Conservation (phyloP, 176 grass and related monocot genomes). For the Oryza officinalis region DNA sequence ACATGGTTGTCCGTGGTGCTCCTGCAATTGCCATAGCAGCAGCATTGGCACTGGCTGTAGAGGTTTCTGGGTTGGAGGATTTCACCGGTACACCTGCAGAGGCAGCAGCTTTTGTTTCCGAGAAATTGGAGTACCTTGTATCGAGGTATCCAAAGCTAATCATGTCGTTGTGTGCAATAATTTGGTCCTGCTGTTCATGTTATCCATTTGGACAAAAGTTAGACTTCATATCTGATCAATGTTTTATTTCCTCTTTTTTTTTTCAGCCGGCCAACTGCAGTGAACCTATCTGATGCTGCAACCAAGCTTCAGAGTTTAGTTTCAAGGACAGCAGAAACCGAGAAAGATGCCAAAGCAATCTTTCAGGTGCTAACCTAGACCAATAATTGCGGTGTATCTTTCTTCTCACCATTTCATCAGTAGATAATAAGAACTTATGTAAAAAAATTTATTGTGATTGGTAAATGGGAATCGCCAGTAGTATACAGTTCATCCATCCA, state of each 20-base stretch:
- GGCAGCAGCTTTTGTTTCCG: conserved; percentile 68
- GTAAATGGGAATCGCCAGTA: neutral
- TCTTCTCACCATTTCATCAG: neutral
- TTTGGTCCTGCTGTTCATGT: no score
- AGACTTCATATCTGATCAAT: conserved; percentile 16
- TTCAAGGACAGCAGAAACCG: conserved; percentile 53
- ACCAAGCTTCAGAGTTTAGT: conserved; percentile 75
- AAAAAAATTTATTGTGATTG: neutral
- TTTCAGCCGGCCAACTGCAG: conserved; percentile 90
- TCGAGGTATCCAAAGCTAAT: conserved; percentile 59
- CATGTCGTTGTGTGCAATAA: no score
- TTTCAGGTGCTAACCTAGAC: conserved; percentile 66
- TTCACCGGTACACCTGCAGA: conserved; percentile 61
- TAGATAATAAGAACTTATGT: neutral
- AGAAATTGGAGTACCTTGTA: conserved; percentile 93
- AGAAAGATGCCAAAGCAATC: conserved; percentile 63
- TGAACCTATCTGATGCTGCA: conserved; percentile 87
- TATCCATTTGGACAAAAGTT: neutral
- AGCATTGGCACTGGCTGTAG: conserved; percentile 68
- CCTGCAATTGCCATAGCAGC: conserved; percentile 94
- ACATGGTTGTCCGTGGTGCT: conserved; percentile 94
- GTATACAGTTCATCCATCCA: neutral
- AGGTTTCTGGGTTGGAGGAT: conserved; percentile 55
- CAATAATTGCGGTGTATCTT: neutral
- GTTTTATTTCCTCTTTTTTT: conserved; percentile 8